Percentiles rank a stretch among this genome's conserved stretches.
Evolutionary conservation across 1,284 basidiomycete genomes (phyloP).

Genomic region (Irpex sp.): DNA sequence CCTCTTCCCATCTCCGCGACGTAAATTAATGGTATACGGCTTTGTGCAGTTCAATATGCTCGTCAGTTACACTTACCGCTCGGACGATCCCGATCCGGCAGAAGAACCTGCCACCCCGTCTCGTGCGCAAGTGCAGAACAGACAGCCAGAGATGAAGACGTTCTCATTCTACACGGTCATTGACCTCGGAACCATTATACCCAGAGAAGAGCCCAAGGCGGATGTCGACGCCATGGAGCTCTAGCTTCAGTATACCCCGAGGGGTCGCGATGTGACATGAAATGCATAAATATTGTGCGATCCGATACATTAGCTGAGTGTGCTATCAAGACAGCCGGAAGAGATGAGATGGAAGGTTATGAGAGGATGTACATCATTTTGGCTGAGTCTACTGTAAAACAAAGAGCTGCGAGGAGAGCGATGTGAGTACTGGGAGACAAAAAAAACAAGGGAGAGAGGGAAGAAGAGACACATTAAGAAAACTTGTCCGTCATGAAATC

Average conservation of each 20-base stretch:
- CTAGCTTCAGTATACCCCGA: not conserved
- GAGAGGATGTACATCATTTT: not conserved
- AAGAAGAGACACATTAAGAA: not conserved
- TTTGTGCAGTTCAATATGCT: conserved; percentile 81
- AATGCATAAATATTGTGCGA: not conserved
- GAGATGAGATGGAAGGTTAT: not conserved
- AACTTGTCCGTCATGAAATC: not conserved
- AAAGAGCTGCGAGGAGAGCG: not conserved
- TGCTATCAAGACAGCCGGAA: conserved; percentile 1
- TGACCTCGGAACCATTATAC: conserved; percentile 68
- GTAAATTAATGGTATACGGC: conserved; percentile 13
- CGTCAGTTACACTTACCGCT: conserved; percentile 88
- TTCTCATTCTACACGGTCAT: conserved; percentile 85
- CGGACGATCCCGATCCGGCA: conserved; percentile 69
- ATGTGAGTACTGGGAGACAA: not conserved
- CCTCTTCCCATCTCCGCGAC: conserved; percentile 11
- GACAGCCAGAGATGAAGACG: conserved; percentile 71
- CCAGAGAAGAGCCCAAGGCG: conserved; percentile 45
- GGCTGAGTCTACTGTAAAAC: not conserved
- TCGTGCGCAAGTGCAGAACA: conserved; percentile 31
- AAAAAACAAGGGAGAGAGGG: not conserved
- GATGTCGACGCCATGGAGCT: conserved; percentile 14
- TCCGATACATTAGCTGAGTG: not conserved
- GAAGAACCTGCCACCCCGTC: conserved; percentile 48
- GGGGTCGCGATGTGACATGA: not conserved